phyloP scores from a whole-genome alignment of 1,139 yeast species.

The Scheffersomyces illinoinensis region DNA sequence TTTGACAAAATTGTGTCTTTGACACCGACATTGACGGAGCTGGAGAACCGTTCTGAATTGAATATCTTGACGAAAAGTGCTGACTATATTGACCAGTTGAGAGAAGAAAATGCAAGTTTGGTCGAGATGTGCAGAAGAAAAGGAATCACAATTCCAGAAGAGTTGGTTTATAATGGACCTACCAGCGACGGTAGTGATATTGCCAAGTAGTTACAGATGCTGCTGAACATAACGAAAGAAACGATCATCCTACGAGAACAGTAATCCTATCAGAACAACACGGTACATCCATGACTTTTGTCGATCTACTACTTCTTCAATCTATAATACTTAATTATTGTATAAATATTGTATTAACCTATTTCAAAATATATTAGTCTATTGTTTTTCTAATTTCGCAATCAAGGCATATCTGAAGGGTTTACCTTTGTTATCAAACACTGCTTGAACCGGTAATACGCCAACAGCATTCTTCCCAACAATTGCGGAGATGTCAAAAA shows the following conservation, averaged over 20 bases:
- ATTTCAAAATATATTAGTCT: slow-evolving; percentile 1
- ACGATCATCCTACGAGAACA: neutral
- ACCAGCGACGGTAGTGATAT: slow-evolving; percentile 19
- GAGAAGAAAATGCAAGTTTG: slow-evolving; percentile 39
- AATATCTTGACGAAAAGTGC: slow-evolving; percentile 49
- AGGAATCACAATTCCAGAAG: slow-evolving; percentile 41
- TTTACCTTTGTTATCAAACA: slow-evolving; percentile 20
- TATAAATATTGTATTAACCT: neutral
- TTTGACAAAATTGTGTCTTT: slow-evolving; percentile 46
- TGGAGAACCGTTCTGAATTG: slow-evolving; percentile 47
- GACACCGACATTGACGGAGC: slow-evolving; percentile 43
- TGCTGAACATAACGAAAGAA: neutral
- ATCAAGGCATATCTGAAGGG: slow-evolving; percentile 22
- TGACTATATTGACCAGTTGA: slow-evolving; percentile 44
- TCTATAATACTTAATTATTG: neutral
- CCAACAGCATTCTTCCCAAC: neutral
- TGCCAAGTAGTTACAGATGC: slow-evolving; percentile 9
- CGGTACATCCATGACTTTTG: neutral
- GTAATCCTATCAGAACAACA: neutral
- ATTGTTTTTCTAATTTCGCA: slow-evolving; percentile 19
- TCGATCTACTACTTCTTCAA: neutral
- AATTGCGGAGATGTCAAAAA: slow-evolving; percentile 15
- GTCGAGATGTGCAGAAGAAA: slow-evolving; percentile 33
- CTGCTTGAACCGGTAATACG: slow-evolving; percentile 24
- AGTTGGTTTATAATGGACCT: slow-evolving; percentile 42